These are phyloP conservation scores for Cytospora piceicola DNA, from an alignment of 2,329 filamentous ascomycete genomes.

Conservation along the genomic window DNA sequence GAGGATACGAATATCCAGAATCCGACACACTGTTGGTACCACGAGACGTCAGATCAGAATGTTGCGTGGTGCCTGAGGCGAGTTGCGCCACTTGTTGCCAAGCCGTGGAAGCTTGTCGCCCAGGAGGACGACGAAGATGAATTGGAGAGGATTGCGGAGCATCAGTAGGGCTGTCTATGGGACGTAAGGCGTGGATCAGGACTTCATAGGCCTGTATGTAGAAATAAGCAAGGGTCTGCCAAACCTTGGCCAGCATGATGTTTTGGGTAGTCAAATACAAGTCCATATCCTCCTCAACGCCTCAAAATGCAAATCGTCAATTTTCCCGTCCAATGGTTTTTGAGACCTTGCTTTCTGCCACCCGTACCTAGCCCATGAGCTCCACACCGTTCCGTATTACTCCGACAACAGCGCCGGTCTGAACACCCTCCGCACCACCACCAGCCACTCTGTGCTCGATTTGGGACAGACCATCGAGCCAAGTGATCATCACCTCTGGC, in stretches of 20 bases:
- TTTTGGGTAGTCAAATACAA: constrained; percentile 13
- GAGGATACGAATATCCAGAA: constrained; percentile 20
- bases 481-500: constrained; percentile 83
- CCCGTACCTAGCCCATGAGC: constrained; percentile 49
- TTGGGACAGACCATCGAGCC: constrained; percentile 88
- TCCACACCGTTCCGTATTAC: constrained; percentile 87
- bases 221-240: constrained; percentile 12
- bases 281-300: constrained; percentile 20
- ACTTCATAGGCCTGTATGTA: neutral
- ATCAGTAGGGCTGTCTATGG: neutral
- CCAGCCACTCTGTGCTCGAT: constrained; percentile 90
- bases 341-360: too few relatives aligned
- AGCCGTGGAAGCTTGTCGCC: neutral
- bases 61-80: constrained; percentile 16
- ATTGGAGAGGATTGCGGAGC: neutral
- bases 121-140: neutral
- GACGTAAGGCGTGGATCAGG: neutral
- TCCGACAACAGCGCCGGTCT: constrained; percentile 91
- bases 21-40: constrained; percentile 22
- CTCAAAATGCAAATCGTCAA: constrained; percentile 19
- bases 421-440: constrained; percentile 83
- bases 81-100: constrained; percentile 14
- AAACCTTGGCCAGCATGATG: constrained; percentile 10
- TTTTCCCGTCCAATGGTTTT: neutral
- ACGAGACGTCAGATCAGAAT: constrained; percentile 19